phyloP scores from a whole-genome alignment of 1,284 basidiomycete genomes.

The Trichosporon sp. region DNA sequence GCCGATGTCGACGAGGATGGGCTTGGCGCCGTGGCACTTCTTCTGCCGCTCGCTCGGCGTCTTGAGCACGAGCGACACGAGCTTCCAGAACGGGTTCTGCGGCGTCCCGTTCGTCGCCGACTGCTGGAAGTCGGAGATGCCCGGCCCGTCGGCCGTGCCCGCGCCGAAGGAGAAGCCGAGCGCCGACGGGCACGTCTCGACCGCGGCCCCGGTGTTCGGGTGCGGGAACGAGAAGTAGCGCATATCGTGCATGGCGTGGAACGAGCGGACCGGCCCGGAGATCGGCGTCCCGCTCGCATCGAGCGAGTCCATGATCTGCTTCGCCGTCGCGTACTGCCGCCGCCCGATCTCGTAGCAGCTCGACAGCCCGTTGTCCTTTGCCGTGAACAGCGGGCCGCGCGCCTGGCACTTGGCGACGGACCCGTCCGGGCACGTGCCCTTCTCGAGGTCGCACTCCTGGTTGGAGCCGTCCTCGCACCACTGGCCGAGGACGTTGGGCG shows the following conservation, averaged over 20 bases:
- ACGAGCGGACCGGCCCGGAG: slow-evolving; percentile 11
- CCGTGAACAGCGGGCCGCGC: slow-evolving; percentile 9
- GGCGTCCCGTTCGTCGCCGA: background rate
- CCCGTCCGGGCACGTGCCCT: slow-evolving; percentile 16
- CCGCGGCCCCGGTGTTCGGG: background rate
- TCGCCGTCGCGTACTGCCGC: slow-evolving; percentile 9
- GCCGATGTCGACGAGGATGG: slow-evolving; percentile 17
- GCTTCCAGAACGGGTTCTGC: slow-evolving; percentile 16
- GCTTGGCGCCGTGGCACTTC: slow-evolving; percentile 17
- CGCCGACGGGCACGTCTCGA: slow-evolving; percentile 14
- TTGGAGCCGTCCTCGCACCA: slow-evolving; percentile 21
- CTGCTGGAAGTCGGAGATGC: slow-evolving; percentile 14
- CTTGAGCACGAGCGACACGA: background rate
- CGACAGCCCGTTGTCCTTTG: slow-evolving; percentile 7
- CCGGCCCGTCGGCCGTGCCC: slow-evolving; percentile 18
- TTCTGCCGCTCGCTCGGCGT: slow-evolving; percentile 5
- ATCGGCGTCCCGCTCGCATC: slow-evolving; percentile 8
- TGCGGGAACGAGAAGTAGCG: slow-evolving; percentile 12
- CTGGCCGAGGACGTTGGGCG: slow-evolving; percentile 15
- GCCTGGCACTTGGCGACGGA: slow-evolving; percentile 8
- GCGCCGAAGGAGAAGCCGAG: slow-evolving; percentile 17
- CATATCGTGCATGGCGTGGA: slow-evolving; percentile 21
- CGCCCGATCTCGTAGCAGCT: slow-evolving; percentile 15
- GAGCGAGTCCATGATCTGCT: slow-evolving; percentile 5
- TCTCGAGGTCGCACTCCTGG: slow-evolving; percentile 6